Evolutionary conservation across 345 rosid species (phyloP), one percentile per base, ranked within the genome.

Genomic region (Populus ilicifolia): DNA sequence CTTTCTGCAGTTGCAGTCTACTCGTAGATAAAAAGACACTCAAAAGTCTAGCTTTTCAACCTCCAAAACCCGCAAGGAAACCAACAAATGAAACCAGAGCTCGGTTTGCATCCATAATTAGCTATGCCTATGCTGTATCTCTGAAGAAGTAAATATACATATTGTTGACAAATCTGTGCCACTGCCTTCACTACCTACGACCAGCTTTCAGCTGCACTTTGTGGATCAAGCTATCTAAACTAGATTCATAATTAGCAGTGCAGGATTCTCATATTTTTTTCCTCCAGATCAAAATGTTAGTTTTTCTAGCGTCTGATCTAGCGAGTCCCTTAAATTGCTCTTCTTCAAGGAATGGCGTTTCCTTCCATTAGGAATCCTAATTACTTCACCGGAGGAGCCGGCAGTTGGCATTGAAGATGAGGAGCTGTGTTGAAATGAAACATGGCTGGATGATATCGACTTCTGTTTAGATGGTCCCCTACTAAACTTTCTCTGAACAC

Each of bases 201-300:
- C 67, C 71, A 79, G 75, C 77, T 75, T 50, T 69, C 69, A 71
- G 67, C 54, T 74, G 54, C 77, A 59, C 52, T 35, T 14, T 0
- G 54, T 17, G 4, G 50, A 27, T 27, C 52, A 67, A 13, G 44
- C 59, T 70, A 61, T 67, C 41, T 72, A 65, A 69, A 50, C 54
- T 14, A 35, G 44, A 23, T 71, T 73, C 54, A 70, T 8, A 74
- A 33, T 33, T 33, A 66, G 74, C 25, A 46, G 6, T 54, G 29
- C 39, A 20, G 1, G 56, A 50, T 20, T 62, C 27, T 20, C 29
- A 59, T 9, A 33, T 69, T 73, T 52, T 73, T 52, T 75, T 46
- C 48, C 39, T n/a, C 38, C 25, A 56, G 25, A 21, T 74, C 68
- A 81, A 61, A 79, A 80, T 54, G 80, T 78, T 74, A 85, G 72